Percentiles rank a stretch among this genome's conserved stretches.
Conservation (phyloP, 2,329 filamentous ascomycete genomes). For the Dryadomyces sulphureus region DNA sequence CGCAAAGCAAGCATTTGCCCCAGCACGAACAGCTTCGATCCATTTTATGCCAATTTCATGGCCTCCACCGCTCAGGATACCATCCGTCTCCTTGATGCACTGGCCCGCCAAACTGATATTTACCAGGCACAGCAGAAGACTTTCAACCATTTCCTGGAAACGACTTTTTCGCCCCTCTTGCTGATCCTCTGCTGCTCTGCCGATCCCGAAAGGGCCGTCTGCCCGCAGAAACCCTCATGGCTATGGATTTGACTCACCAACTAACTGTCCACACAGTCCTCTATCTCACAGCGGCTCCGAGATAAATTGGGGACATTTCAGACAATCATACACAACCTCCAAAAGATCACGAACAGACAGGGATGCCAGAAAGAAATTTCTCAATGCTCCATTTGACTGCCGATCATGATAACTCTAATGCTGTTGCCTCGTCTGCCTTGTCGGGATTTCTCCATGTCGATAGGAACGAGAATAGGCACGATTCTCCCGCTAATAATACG, state of each 20-base stretch:
- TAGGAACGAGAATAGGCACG: too few species aligned
- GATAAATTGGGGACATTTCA: neutral
- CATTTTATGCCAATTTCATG: neutral
- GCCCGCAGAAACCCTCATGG: neutral
- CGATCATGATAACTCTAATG: too few species aligned
- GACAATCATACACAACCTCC: neutral
- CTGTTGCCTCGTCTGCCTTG: too few species aligned
- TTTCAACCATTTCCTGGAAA: slow-evolving; percentile 2
- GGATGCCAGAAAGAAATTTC: neutral
- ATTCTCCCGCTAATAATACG: too few species aligned
- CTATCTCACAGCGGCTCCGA: neutral
- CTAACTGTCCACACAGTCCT: neutral
- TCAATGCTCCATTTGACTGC: neutral
- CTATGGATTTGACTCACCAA: neutral
- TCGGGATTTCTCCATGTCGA: too few species aligned
- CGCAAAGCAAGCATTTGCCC: neutral
- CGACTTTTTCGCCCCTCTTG: neutral
- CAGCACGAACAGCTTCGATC: neutral
- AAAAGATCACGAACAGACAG: neutral
- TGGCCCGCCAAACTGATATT: neutral
- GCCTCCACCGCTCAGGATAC: neutral
- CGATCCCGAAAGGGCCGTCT: neutral
- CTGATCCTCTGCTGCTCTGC: neutral
- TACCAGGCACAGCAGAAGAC: slow-evolving; percentile 1
- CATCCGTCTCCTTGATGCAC: neutral